Evolutionary conservation across 192 early-diverging fungal genomes (phyloP).

Genomic region (Coemansia sp.): DNA sequence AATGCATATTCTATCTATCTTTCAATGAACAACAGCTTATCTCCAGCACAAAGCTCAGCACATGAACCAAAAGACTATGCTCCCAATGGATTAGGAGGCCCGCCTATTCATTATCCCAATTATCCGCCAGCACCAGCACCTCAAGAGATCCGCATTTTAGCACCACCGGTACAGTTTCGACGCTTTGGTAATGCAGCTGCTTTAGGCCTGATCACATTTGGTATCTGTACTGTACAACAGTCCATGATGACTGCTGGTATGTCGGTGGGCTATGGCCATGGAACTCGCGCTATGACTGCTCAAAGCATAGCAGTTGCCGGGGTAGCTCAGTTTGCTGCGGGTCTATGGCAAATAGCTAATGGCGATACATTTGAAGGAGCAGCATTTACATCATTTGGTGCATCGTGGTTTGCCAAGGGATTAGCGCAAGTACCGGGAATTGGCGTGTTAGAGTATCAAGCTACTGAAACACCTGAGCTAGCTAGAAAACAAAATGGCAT

Average conservation of each 20-base stretch:
- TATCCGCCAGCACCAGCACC: conserved; percentile 12
- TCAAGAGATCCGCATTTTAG: conserved; percentile 42
- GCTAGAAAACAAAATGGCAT: conserved; percentile 42
- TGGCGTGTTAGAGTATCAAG: conserved; percentile 34
- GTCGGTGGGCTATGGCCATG: conserved; percentile 48
- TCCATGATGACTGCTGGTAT: conserved; percentile 48
- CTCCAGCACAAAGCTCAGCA: not conserved
- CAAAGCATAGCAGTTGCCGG: conserved; percentile 41
- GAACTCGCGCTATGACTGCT: conserved; percentile 23
- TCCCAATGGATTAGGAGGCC: conserved; percentile 14
- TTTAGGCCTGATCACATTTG: conserved; percentile 43
- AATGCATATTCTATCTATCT: not conserved
- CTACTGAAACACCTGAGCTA: conserved; percentile 18
- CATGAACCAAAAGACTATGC: not conserved
- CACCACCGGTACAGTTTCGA: conserved; percentile 48
- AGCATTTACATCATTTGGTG: conserved; percentile 47
- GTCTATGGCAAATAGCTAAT: conserved; percentile 53
- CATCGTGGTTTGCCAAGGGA: conserved; percentile 46
- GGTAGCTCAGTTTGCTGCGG: conserved; percentile 32
- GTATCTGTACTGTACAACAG: conserved; percentile 46
- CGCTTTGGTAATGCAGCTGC: conserved; percentile 50
- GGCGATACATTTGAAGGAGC: conserved; percentile 53
- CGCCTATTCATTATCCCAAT: conserved; percentile 6
- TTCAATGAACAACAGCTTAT: not conserved
- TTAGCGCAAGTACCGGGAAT: conserved; percentile 25